A percentile compares a stretch with the other conserved stretches of the same genome.
These are phyloP conservation scores for Diaporthe vexans DNA, from an alignment of 2,329 filamentous ascomycete genomes.

Conservation along the genomic window DNA sequence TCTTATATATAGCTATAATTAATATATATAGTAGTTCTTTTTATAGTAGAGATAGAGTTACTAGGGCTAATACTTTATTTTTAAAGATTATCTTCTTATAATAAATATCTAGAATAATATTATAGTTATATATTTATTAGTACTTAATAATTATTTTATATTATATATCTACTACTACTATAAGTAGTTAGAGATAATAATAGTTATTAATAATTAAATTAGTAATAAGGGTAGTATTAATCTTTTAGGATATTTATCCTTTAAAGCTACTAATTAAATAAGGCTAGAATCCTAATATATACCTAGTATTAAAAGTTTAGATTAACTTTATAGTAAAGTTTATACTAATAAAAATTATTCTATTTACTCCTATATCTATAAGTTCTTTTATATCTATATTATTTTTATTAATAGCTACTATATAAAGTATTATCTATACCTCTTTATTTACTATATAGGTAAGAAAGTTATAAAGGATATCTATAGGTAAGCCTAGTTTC, in stretches of 20 bases:
- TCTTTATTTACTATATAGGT: no score
- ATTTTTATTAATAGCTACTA: background rate
- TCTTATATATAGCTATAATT: background rate
- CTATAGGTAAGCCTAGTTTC: no score
- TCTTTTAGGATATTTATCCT: background rate
- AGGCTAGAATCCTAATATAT: background rate
- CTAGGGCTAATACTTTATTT: background rate
- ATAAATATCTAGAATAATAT: slow-evolving; percentile 10
- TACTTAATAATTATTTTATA: slow-evolving; percentile 7
- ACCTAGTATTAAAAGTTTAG: background rate
- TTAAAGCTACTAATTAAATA: slow-evolving; percentile 1
- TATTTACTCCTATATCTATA: slow-evolving; percentile 9
- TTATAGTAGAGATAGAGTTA: no score
- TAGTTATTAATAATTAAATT: background rate
- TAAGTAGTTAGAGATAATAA: background rate
- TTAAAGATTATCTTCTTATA: slow-evolving; percentile 3
- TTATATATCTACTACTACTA: slow-evolving; percentile 17
- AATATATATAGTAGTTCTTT: background rate
- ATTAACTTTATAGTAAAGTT: slow-evolving; percentile 5
- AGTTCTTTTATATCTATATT: background rate
- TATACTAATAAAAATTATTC: background rate
- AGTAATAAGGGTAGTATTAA: background rate
- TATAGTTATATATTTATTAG: background rate
- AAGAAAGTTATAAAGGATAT: no score
- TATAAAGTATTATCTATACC: background rate